A percentile compares a stretch with the other conserved stretches of the same genome.
phyloP scores from a whole-genome alignment of 2,329 filamentous ascomycete species.

The Fusarium cyanostomum region DNA sequence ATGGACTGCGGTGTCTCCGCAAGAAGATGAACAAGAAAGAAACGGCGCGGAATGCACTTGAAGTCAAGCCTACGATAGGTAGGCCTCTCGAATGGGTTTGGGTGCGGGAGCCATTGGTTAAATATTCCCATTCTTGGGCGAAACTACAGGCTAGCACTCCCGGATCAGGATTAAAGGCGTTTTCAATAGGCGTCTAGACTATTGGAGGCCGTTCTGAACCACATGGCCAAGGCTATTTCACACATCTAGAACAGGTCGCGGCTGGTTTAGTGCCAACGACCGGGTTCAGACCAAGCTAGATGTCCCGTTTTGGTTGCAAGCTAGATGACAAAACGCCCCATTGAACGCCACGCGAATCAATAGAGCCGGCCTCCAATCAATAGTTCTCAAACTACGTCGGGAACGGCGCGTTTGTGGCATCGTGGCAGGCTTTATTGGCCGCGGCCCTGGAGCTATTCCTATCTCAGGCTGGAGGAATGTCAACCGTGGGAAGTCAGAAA shows the following conservation, averaged over 20 bases:
- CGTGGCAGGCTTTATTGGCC: conserved; percentile 10
- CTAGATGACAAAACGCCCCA: background rate
- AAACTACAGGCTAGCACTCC: conserved; percentile 8
- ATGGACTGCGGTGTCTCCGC: conserved; percentile 17
- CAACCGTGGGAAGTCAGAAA: no score
- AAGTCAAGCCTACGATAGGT: conserved; percentile 3
- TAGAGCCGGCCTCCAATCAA: background rate
- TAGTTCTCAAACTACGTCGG: background rate
- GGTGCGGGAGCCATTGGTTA: background rate
- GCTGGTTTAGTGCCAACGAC: conserved; percentile 1
- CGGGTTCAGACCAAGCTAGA: background rate
- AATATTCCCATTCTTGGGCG: background rate
- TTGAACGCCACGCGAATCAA: conserved; percentile 10
- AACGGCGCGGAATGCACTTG: background rate
- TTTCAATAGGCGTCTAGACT: conserved; percentile 14
- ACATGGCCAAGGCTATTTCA: background rate
- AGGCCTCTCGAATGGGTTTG: no score
- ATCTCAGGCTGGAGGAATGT: background rate
- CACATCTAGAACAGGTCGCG: conserved; percentile 11
- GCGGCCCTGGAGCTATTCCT: background rate
- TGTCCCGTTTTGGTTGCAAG: conserved; percentile 3
- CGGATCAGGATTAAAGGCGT: background rate
- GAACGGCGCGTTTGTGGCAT: conserved; percentile 12
- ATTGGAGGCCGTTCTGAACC: background rate
- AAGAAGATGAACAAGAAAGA: background rate